phyloP scores from a whole-genome alignment of 352 stramenopile species.

The Sclerospora graminicola region DNA sequence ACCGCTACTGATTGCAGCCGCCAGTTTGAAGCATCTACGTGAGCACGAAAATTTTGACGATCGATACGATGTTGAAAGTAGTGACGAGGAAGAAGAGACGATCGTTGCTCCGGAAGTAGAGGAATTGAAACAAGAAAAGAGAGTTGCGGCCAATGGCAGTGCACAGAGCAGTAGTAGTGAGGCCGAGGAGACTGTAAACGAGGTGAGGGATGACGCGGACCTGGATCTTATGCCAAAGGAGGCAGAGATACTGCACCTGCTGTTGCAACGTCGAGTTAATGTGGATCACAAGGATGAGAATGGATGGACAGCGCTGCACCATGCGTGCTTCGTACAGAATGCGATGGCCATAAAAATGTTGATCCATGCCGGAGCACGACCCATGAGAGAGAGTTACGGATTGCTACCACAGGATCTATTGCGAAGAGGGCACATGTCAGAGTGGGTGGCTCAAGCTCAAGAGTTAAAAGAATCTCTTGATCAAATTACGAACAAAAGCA shows the following conservation, averaged over 20 bases:
- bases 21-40: slow-evolving; percentile 34
- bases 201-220: slow-evolving; percentile 38
- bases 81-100: slow-evolving; percentile 15
- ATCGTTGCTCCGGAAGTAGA: neutral
- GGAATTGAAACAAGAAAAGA: slow-evolving; percentile 2
- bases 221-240: slow-evolving; percentile 55
- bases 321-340: slow-evolving; percentile 74
- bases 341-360: slow-evolving; percentile 63
- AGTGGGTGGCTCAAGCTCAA: slow-evolving; percentile 57
- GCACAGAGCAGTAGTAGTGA: slow-evolving; percentile 11
- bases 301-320: slow-evolving; percentile 71
- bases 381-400: slow-evolving; percentile 61
- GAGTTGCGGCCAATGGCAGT: slow-evolving; percentile 1
- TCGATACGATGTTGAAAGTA: slow-evolving; percentile 14
- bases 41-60: slow-evolving; percentile 38
- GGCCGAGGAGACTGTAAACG: slow-evolving; percentile 15
- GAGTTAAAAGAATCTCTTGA: slow-evolving; percentile 69
- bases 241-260: slow-evolving; percentile 63
- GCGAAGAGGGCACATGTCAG: slow-evolving; percentile 50
- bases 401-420: slow-evolving; percentile 74
- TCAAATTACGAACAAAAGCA: slow-evolving; percentile 46
- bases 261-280: slow-evolving; percentile 64
- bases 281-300: slow-evolving; percentile 79
- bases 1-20: slow-evolving; percentile 63
- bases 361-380: slow-evolving; percentile 51